These are phyloP conservation scores for Citrus inodora DNA, from an alignment of 345 rosid genomes.

Conservation along the genomic window DNA sequence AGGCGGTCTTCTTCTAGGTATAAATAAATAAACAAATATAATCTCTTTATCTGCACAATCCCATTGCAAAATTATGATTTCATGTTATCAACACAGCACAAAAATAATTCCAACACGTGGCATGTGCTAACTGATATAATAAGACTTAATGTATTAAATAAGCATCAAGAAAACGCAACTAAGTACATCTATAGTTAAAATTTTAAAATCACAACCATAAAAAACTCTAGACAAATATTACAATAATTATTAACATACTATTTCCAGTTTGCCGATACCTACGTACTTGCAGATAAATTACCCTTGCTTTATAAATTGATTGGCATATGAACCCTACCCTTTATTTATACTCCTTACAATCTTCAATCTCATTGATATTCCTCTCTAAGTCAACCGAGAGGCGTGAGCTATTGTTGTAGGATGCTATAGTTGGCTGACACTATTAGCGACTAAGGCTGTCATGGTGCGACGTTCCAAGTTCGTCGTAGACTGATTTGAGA, in stretches of 20 bases:
- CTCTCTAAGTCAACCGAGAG: slow-evolving; percentile 23
- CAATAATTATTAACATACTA: background rate
- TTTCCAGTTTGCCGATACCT: slow-evolving; percentile 31
- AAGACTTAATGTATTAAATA: background rate
- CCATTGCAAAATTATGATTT: background rate
- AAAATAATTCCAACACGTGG: background rate
- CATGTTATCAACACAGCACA: background rate
- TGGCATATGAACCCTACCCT: slow-evolving; percentile 31
- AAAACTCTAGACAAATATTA: background rate
- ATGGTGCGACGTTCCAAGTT: too few relatives aligned
- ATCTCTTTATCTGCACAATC: background rate
- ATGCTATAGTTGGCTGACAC: too few relatives aligned
- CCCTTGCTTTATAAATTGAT: slow-evolving; percentile 56
- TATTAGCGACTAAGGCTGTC: too few relatives aligned
- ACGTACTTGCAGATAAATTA: slow-evolving; percentile 85
- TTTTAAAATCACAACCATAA: background rate
- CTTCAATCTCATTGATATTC: too few relatives aligned
- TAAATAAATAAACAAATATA: background rate
- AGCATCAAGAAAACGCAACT: background rate
- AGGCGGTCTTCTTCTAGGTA: background rate
- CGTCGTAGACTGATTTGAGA: too few relatives aligned
- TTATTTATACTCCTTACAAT: too few relatives aligned
- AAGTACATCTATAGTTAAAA: background rate
- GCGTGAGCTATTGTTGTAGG: too few relatives aligned
- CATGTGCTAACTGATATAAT: too few relatives aligned